Conservation (phyloP, 371 early-diverging fungal genomes). For the Mucor ambiguus region DNA sequence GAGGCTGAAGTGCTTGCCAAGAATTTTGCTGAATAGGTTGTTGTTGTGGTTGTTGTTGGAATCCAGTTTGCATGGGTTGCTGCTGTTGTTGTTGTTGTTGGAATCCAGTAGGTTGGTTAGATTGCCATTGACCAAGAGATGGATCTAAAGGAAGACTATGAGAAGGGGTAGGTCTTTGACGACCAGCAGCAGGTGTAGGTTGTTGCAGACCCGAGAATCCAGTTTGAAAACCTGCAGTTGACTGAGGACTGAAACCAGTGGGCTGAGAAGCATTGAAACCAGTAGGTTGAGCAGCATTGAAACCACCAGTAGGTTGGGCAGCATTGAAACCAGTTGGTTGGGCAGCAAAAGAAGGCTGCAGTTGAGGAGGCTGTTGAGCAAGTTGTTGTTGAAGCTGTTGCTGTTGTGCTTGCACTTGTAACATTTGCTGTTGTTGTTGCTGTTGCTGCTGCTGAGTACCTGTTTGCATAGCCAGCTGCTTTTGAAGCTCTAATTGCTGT, state of each 20-base stretch:
- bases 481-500: conserved; percentile 29
- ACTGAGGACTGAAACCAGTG: conserved; percentile 3
- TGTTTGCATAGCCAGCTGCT: conserved; percentile 32
- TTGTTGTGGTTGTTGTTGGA: conserved; percentile 10
- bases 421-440: conserved; percentile 35
- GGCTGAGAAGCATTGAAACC: background rate
- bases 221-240: conserved; percentile 5
- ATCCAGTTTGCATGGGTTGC: conserved; percentile 8
- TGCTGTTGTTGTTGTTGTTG: conserved; percentile 7
- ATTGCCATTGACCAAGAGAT: conserved; percentile 39
- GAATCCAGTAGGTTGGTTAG: conserved; percentile 20
- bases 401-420: conserved; percentile 33
- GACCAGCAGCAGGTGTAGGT: conserved; percentile 13
- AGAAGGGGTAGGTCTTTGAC: conserved; percentile 34
- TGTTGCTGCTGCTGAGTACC: conserved; percentile 47
- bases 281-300: conserved; percentile 8
- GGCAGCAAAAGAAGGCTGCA: conserved; percentile 17
- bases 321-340: conserved; percentile 2
- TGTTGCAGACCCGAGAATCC: background rate
- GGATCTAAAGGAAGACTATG: conserved; percentile 32
- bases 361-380: conserved; percentile 20
- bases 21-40: conserved; percentile 21
- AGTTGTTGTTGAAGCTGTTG: conserved; percentile 31
- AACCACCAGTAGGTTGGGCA: conserved; percentile 8
- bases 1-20: conserved; percentile 44